Evolutionary conservation across 768 basidiomycete genomes (phyloP).

Genomic region (Lepiota brunneoincarnata): DNA sequence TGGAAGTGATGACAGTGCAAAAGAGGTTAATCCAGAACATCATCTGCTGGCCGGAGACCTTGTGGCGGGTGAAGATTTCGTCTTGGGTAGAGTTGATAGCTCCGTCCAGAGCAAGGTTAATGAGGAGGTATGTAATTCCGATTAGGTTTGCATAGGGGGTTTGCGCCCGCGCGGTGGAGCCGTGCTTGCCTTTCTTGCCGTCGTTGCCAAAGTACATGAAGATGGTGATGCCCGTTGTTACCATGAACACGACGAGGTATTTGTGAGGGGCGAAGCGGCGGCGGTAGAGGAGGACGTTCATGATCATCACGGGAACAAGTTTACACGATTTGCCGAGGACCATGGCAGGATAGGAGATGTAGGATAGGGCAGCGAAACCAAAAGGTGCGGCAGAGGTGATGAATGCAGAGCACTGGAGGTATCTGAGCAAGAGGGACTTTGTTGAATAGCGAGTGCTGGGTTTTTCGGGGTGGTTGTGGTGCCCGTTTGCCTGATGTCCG

Average conservation of each 20-base stretch:
- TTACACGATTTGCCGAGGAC: slow-evolving; percentile 99
- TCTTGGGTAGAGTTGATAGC: slow-evolving; percentile 96
- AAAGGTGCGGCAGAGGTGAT: slow-evolving; percentile 93
- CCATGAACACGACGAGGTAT: slow-evolving; percentile 92
- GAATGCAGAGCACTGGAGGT: slow-evolving; percentile 82
- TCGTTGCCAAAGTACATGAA: slow-evolving; percentile 89
- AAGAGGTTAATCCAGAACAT: slow-evolving; percentile 98
- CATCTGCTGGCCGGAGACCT: slow-evolving; percentile 90
- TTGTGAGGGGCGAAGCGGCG: slow-evolving; percentile 92
- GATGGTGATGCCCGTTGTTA: slow-evolving; percentile 86
- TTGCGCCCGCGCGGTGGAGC: slow-evolving; percentile 24
- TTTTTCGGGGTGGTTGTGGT: slow-evolving; percentile 28
- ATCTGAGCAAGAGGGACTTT: slow-evolving; percentile 60
- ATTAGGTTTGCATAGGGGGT: slow-evolving; percentile 60
- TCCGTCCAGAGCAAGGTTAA: slow-evolving; percentile 91
- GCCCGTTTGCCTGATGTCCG: slow-evolving; percentile 28
- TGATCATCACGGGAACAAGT: slow-evolving; percentile 96
- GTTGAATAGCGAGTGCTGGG: slow-evolving; percentile 34
- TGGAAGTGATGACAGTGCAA: slow-evolving; percentile 68
- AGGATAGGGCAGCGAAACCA: slow-evolving; percentile 91
- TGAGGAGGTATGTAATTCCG: slow-evolving; percentile 71
- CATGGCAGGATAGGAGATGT: slow-evolving; percentile 98
- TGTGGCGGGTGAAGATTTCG: slow-evolving; percentile 83
- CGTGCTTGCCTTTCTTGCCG: slow-evolving; percentile 37
- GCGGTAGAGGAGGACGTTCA: slow-evolving; percentile 95